phyloP scores from a whole-genome alignment of 2,329 filamentous ascomycete genomes.

The Colletotrichum cordylinicola region DNA sequence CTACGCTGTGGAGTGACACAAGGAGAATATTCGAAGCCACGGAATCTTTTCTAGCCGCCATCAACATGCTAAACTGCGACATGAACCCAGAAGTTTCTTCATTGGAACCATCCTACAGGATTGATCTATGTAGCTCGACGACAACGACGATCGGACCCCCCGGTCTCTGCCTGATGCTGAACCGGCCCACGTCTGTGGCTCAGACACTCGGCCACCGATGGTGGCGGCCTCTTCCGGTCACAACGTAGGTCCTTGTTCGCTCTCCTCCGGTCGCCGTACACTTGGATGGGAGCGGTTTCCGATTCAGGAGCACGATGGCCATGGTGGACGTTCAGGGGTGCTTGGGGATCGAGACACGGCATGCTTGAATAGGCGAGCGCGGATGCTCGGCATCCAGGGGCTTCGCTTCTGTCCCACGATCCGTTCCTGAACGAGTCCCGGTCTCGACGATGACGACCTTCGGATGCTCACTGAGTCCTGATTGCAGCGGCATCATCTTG shows the following conservation, averaged over 20 bases:
- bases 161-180: background rate
- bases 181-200: slow-evolving; percentile 4
- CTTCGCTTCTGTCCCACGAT: background rate
- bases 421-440: background rate
- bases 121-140: background rate
- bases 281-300: background rate
- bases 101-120: background rate
- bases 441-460: background rate
- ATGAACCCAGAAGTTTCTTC: background rate
- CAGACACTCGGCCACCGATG: background rate
- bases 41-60: background rate
- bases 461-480: background rate
- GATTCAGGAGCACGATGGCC: background rate
- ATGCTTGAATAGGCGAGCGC: slow-evolving; percentile 7
- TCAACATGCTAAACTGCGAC: background rate
- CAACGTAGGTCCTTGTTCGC: background rate
- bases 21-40: background rate
- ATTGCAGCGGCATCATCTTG: background rate
- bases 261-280: background rate
- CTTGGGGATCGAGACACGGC: slow-evolving; percentile 4
- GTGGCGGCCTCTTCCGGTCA: background rate
- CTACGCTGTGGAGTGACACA: background rate
- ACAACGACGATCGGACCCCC: background rate
- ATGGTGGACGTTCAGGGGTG: background rate
- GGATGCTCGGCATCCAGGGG: background rate